phyloP scores from a whole-genome alignment of 129 eudicot species.

The Pulicaria dysenterica region DNA sequence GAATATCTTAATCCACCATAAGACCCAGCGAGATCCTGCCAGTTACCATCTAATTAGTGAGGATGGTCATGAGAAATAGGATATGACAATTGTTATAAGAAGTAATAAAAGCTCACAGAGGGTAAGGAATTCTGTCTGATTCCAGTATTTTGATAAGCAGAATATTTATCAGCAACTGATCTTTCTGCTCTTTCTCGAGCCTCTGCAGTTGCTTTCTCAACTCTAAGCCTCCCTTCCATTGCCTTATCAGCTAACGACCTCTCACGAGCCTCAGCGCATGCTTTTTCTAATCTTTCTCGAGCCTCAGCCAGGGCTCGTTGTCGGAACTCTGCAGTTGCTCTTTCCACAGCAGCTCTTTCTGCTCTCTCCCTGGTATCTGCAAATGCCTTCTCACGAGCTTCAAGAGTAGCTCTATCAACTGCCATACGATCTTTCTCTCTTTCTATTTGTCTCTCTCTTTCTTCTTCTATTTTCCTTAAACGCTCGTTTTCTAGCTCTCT shows the following conservation, averaged over 20 bases:
- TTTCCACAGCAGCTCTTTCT: slow-evolving; percentile 77
- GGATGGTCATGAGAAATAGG: slow-evolving; percentile 7
- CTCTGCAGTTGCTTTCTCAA: slow-evolving; percentile 56
- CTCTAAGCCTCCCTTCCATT: slow-evolving; percentile 54
- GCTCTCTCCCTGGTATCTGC: slow-evolving; percentile 72
- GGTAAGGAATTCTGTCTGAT: slow-evolving; percentile 66
- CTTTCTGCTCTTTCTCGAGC: slow-evolving; percentile 79
- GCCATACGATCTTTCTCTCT: slow-evolving; percentile 96
- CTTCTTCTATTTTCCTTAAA: slow-evolving; percentile 62
- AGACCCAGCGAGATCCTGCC: slow-evolving; percentile 48
- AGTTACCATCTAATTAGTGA: slow-evolving; percentile 32
- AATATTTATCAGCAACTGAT: slow-evolving; percentile 60
- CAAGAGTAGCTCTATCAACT: slow-evolving; percentile 69
- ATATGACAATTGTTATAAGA: not conserved
- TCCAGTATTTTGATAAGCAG: slow-evolving; percentile 39
- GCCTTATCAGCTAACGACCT: slow-evolving; percentile 53
- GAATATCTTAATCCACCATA: slow-evolving; percentile 49
- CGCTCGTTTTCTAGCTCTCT: slow-evolving; percentile 62
- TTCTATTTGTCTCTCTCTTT: slow-evolving; percentile 90
- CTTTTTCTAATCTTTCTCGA: slow-evolving; percentile 88
- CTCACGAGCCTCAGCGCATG: slow-evolving; percentile 79
- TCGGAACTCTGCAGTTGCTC: slow-evolving; percentile 78
- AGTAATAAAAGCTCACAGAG: slow-evolving; percentile 55
- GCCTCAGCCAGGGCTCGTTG: slow-evolving; percentile 88
- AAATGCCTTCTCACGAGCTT: slow-evolving; percentile 80